Conservation (phyloP, 1,284 basidiomycete species). For the Trametes polyzona region DNA sequence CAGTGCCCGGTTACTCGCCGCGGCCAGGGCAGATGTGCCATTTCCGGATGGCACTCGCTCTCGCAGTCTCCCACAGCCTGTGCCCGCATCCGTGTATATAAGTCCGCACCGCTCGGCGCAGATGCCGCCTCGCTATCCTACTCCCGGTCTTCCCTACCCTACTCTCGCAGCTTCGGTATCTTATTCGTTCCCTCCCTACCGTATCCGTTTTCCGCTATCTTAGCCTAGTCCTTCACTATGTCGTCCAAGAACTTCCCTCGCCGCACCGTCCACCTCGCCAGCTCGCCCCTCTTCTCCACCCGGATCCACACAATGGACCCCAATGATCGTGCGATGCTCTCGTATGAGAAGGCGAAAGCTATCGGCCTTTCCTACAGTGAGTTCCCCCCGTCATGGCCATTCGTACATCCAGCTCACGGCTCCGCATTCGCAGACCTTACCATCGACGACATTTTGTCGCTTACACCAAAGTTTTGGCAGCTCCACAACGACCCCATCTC, state of each 20-base stretch:
- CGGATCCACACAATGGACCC: constrained; percentile 17
- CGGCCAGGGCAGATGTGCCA: not conserved
- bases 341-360: constrained; percentile 32
- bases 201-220: too few relatives aligned
- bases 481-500: constrained; percentile 44
- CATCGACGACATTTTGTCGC: constrained; percentile 38
- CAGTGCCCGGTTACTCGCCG: too few relatives aligned
- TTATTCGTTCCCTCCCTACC: too few relatives aligned
- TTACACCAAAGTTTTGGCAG: constrained; percentile 45
- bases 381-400: too few relatives aligned
- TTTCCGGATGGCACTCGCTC: not conserved
- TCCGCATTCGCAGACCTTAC: constrained; percentile 37
- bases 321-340: constrained; percentile 22
- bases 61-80: not conserved
- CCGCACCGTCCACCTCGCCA: constrained; percentile 18
- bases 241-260: constrained; percentile 13
- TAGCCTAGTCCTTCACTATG: constrained; percentile 6
- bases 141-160: not conserved
- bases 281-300: constrained; percentile 18
- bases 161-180: not conserved
- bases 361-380: constrained; percentile 30
- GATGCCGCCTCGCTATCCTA: not conserved
- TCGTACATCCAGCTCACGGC: too few relatives aligned
- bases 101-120: not conserved
- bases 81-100: not conserved